These are phyloP conservation scores for Ogataea saltuana DNA, from an alignment of 805 yeast genomes.

Conservation along the genomic window DNA sequence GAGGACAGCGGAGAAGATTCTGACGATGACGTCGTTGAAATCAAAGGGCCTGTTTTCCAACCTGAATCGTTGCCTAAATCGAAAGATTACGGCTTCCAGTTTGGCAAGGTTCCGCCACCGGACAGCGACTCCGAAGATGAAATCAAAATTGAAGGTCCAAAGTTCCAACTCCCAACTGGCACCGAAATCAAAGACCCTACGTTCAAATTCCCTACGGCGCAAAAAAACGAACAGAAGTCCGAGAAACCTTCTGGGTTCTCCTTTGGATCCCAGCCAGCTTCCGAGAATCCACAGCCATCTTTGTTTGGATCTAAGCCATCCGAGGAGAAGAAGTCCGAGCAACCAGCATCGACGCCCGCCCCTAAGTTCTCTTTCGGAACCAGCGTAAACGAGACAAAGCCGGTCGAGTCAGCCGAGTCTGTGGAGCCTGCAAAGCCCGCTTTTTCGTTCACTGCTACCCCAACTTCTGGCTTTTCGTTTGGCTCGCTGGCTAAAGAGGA, in stretches of 20 bases:
- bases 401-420: not conserved
- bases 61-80: constrained; percentile 48
- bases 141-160: constrained; percentile 71
- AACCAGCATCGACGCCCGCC: constrained; percentile 25
- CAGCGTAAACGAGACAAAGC: too few relatives aligned
- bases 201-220: constrained; percentile 32
- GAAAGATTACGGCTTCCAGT: constrained; percentile 51
- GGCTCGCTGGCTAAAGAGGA: constrained; percentile 11
- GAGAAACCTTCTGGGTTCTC: constrained; percentile 8
- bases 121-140: constrained; percentile 57
- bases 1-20: constrained; percentile 4
- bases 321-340: not conserved
- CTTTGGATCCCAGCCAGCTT: constrained; percentile 8
- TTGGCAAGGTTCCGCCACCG: constrained; percentile 38
- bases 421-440: constrained; percentile 27
- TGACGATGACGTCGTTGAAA: constrained; percentile 26
- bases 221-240: not conserved
- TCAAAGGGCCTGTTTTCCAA: constrained; percentile 62
- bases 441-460: constrained; percentile 24
- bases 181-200: constrained; percentile 39
- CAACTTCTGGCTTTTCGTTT: constrained; percentile 21
- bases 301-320: constrained; percentile 21
- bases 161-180: constrained; percentile 46
- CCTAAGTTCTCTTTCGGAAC: constrained; percentile 32
- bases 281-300: not conserved